Evolutionary conservation across 345 rosid genomes (phyloP).

Genomic region (Noccaea bulbosa): DNA sequence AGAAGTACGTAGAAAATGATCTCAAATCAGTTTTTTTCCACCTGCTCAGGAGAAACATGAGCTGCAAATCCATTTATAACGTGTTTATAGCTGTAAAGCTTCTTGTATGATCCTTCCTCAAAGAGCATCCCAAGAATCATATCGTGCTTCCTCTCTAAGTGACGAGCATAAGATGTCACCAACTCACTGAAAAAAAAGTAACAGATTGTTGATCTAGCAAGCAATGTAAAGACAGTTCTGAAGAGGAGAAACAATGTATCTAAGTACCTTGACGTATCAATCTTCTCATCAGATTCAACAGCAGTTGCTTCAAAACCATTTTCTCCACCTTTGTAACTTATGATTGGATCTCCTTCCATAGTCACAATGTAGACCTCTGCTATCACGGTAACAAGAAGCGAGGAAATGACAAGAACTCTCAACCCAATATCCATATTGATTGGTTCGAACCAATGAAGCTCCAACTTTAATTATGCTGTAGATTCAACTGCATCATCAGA

Average conservation of each 20-base stretch:
- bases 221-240: slow-evolving; percentile 13
- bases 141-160: slow-evolving; percentile 93
- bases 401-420: slow-evolving; percentile 41
- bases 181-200: slow-evolving; percentile 57
- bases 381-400: slow-evolving; percentile 48
- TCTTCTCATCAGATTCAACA: slow-evolving; percentile 81
- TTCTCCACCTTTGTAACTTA: slow-evolving; percentile 83
- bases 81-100: slow-evolving; percentile 95
- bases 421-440: slow-evolving; percentile 36
- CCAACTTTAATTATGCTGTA: slow-evolving; percentile 44
- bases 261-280: slow-evolving; percentile 72
- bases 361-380: slow-evolving; percentile 86
- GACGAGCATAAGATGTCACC: slow-evolving; percentile 78
- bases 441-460: slow-evolving; percentile 26
- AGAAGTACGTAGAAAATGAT: slow-evolving; percentile 1
- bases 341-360: slow-evolving; percentile 88
- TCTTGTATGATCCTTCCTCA: slow-evolving; percentile 75
- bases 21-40: slow-evolving; percentile 49
- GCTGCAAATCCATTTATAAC: slow-evolving; percentile 96
- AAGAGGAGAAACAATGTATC: slow-evolving; percentile 17
- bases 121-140: slow-evolving; percentile 87
- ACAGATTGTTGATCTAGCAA: slow-evolving; percentile 12
- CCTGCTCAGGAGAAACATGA: slow-evolving; percentile 88
- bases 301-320: slow-evolving; percentile 94
- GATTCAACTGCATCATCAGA: slow-evolving; percentile 50